A percentile compares a stretch with the other conserved stretches of the same genome.
Evolutionary conservation across 2,329 filamentous ascomycete species (phyloP).

Genomic region (Cladosporium sp.): DNA sequence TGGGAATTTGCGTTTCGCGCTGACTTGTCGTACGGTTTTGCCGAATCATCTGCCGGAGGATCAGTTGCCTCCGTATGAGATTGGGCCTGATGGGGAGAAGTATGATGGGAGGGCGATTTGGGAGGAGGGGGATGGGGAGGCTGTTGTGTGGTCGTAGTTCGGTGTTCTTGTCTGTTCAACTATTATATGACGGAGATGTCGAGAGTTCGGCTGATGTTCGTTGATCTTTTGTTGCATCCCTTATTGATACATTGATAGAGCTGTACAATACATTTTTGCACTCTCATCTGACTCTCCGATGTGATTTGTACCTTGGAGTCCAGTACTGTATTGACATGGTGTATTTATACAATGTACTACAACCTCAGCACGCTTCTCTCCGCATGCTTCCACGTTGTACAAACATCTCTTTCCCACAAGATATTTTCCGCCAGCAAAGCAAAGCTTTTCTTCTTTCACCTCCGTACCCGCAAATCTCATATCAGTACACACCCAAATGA

Average conservation of each 20-base stretch:
- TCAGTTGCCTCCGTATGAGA: constrained; percentile 36
- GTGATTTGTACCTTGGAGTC: no score
- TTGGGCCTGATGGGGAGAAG: constrained; percentile 29
- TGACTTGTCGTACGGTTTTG: constrained; percentile 53
- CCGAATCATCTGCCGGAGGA: constrained; percentile 37
- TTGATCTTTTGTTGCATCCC: no score
- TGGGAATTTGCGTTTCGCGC: constrained; percentile 51
- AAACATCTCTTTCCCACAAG: neutral
- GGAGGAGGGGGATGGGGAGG: constrained; percentile 4
- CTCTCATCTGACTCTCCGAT: no score
- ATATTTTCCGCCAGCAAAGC: neutral
- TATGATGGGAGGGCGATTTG: constrained; percentile 32
- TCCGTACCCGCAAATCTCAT: neutral
- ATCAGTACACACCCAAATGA: constrained; percentile 4
- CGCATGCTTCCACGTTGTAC: neutral
- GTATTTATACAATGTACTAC: neutral
- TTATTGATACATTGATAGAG: no score
- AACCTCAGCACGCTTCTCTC: neutral
- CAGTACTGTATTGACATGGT: no score
- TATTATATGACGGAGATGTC: no score
- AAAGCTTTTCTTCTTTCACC: neutral
- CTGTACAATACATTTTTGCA: no score
- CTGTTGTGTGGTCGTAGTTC: neutral
- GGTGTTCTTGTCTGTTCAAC: no score
- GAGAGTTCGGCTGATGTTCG: no score